Percentiles rank a stretch among this genome's conserved stretches.
Evolutionary conservation across 306 rosid species (phyloP).

Genomic region (Trifolium pratense): DNA sequence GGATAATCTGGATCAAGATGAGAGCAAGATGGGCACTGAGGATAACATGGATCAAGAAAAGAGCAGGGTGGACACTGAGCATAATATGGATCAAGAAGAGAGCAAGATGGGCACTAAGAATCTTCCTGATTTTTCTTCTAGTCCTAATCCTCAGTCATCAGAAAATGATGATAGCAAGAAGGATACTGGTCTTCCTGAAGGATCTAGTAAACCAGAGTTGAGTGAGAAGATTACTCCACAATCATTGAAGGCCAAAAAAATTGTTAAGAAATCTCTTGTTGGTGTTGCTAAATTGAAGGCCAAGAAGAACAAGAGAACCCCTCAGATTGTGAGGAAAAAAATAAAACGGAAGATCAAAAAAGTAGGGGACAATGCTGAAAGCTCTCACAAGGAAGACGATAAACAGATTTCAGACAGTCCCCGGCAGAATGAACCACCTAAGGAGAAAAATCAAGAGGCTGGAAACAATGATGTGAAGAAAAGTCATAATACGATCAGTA

Average conservation of each 20-base stretch:
- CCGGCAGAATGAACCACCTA: slow-evolving; percentile 34
- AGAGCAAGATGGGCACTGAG: slow-evolving; percentile 26
- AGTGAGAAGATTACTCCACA: slow-evolving; percentile 53
- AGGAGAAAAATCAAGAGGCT: slow-evolving; percentile 43
- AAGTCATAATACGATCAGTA: slow-evolving; percentile 32
- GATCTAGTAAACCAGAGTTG: slow-evolving; percentile 45
- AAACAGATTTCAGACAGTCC: slow-evolving; percentile 4
- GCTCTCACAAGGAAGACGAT: slow-evolving; percentile 8
- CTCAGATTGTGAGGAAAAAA: slow-evolving; percentile 38
- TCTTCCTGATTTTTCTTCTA: slow-evolving; percentile 29
- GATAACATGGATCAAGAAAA: slow-evolving; percentile 2
- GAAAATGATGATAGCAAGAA: slow-evolving; percentile 34
- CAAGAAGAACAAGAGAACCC: slow-evolving; percentile 36
- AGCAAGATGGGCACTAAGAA: slow-evolving; percentile 37
- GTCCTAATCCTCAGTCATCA: slow-evolving; percentile 32
- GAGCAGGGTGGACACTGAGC: slow-evolving; percentile 15
- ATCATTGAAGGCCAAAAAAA: slow-evolving; percentile 65
- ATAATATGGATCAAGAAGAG: slow-evolving; percentile 13
- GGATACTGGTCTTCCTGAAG: slow-evolving; percentile 47
- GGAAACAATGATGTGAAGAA: slow-evolving; percentile 40
- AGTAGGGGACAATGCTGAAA: slow-evolving; percentile 32
- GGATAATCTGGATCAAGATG: slow-evolving; percentile 12
- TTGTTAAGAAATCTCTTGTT: slow-evolving; percentile 54
- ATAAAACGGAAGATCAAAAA: slow-evolving; percentile 46
- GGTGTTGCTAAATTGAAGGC: slow-evolving; percentile 40